These are phyloP conservation scores for Ascochyta viciae-villosae DNA, from an alignment of 2,329 filamentous ascomycete species.

Conservation along the genomic window DNA sequence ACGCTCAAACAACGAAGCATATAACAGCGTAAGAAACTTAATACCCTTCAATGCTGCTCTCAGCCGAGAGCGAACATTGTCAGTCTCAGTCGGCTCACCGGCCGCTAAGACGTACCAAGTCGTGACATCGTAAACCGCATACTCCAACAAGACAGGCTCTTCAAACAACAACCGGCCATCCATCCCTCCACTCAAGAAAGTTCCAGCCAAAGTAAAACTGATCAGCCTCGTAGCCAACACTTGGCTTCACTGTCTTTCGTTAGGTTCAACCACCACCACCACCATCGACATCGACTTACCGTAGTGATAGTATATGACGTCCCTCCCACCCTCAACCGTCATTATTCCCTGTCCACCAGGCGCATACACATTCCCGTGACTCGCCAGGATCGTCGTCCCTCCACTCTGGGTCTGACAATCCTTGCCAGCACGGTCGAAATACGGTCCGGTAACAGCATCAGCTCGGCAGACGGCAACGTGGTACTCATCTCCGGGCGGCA, in stretches of 20 bases:
- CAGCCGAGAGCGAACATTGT: not conserved
- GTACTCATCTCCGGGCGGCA: constrained; percentile 65
- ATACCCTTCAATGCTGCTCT: not conserved
- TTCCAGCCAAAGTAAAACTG: constrained; percentile 43
- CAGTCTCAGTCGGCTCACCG: not conserved
- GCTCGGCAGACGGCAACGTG: constrained; percentile 68
- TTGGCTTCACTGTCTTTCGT: constrained; percentile 27
- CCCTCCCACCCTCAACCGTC: constrained; percentile 21
- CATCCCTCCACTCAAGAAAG: constrained; percentile 36
- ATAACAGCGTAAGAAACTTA: not conserved
- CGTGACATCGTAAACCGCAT: not conserved
- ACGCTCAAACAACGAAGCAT: not conserved
- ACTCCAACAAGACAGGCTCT: too few relatives aligned
- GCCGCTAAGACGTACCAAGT: not conserved
- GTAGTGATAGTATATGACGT: constrained; percentile 44
- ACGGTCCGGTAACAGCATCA: constrained; percentile 57
- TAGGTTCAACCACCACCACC: not conserved
- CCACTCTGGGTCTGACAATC: constrained; percentile 59
- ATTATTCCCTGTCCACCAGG: constrained; percentile 44
- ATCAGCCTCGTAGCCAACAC: constrained; percentile 31
- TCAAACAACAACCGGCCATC: constrained; percentile 35
- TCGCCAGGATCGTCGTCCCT: constrained; percentile 65
- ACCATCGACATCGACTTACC: constrained; percentile 19
- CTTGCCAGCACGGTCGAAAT: constrained; percentile 44
- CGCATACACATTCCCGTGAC: constrained; percentile 56